Base-by-base conservation (phyloP, 208 protist genomes). In the Leptomonas pyrrhocoris region DNA sequence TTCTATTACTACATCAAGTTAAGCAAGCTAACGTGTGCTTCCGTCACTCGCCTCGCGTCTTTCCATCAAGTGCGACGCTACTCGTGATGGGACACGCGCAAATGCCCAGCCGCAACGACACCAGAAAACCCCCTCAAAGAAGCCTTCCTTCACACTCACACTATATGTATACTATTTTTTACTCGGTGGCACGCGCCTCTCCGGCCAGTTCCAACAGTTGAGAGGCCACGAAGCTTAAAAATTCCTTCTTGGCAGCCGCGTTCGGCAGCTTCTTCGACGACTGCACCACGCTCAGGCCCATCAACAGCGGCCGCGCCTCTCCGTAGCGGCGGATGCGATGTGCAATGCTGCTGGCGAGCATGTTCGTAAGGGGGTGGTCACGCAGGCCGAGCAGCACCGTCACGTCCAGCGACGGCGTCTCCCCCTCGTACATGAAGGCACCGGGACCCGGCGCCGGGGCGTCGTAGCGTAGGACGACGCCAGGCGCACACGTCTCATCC, bases 351-450 rank as follows among this genome's bases (percentile, higher is more conserved):
- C 81, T 81, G 21, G 87, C 83, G 21, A 88, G 42, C 30, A 94
- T 56, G 59, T 89, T 88, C 36, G 90, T 96, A 8, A 96, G 82
- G 0, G 88, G 84, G 75, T 94, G 74, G 73, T 96, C 90, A 25
- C 90, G 85, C 60, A 91, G 31, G 9, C 90, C 90, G 0, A 96
- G 73, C 48, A 94, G 81, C 67, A 84, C 83, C 25, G 72, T 68
- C 27, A 86, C 79, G 28, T 90, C 81, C 19, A 84, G 53, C 2
- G 78, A 74, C 2, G 79, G 81, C 25, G 83, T 64, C 53, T 80
- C 84, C 1, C 43, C 71, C 0, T 81, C 66, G 56, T 81, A 81
- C 61, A 80, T 66, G 59, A 81, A 77, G 34, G 61, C 51, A 43
- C 51, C 28, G 25, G 72, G 34, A 42, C 72, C 68, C 12, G 43